A percentile compares a stretch with the other conserved stretches of the same genome.
phyloP scores from a whole-genome alignment of 257 asterid species.

The Haberlea rhodopensis region DNA sequence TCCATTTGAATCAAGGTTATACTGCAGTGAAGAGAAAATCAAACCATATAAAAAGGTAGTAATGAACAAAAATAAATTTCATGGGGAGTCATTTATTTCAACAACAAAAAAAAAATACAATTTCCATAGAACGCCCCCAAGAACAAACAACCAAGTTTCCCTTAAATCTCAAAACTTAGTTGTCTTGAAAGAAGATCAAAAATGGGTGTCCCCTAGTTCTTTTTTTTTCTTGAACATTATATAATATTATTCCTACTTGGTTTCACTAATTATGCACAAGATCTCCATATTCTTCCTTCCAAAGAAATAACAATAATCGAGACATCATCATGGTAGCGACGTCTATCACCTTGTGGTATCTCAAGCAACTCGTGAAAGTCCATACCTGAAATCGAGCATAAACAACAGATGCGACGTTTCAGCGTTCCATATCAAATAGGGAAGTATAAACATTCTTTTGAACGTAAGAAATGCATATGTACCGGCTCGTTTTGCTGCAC shows the following conservation, averaged over 20 bases:
- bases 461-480: slow-evolving; percentile 25
- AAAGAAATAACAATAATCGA: slow-evolving; percentile 91
- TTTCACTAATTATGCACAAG: slow-evolving; percentile 60
- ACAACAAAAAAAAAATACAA: slow-evolving; percentile 39
- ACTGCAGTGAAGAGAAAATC: background rate
- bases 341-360: slow-evolving; percentile 92
- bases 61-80: slow-evolving; percentile 24
- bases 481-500: slow-evolving; percentile 94
- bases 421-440: background rate
- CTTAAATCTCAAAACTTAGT: slow-evolving; percentile 40
- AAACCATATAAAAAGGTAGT: background rate
- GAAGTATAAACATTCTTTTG: background rate
- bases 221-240: slow-evolving; percentile 19
- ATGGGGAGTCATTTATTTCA: slow-evolving; percentile 37
- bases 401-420: background rate
- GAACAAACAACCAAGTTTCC: slow-evolving; percentile 38
- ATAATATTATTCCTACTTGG: slow-evolving; percentile 25
- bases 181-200: slow-evolving; percentile 47
- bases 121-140: slow-evolving; percentile 27
- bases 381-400: slow-evolving; percentile 53
- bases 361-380: slow-evolving; percentile 90
- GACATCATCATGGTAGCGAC: slow-evolving; percentile 94
- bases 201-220: slow-evolving; percentile 28
- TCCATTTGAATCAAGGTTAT: background rate
- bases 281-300: slow-evolving; percentile 98